Evolutionary conservation across 2,329 filamentous ascomycete species (phyloP).

Genomic region (Lecanosticta acicola): DNA sequence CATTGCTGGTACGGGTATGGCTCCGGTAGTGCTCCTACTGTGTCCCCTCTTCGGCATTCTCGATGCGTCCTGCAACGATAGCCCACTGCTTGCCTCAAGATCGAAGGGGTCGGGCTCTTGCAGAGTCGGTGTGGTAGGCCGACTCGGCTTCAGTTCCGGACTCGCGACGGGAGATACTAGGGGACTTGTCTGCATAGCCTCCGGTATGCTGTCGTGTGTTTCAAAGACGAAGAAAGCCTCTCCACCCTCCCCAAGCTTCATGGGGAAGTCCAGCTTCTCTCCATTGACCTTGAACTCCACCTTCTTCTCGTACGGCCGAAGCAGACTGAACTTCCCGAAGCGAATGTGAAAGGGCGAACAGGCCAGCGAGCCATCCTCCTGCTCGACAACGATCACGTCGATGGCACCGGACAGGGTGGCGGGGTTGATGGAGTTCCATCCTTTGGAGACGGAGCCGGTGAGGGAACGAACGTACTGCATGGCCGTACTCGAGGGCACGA

Average conservation of each 20-base stretch:
- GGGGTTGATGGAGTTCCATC: slow-evolving; percentile 99
- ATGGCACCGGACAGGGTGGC: slow-evolving; percentile 95
- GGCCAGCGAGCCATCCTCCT: slow-evolving; percentile 78
- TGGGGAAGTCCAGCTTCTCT: slow-evolving; percentile 83
- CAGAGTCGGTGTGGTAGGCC: slow-evolving; percentile 42
- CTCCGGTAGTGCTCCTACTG: slow-evolving; percentile 26
- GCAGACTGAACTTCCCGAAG: slow-evolving; percentile 94
- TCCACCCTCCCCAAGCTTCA: slow-evolving; percentile 96
- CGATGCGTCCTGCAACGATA: background rate
- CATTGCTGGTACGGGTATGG: slow-evolving; percentile 17
- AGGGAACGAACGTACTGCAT: slow-evolving; percentile 99
- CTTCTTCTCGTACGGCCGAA: slow-evolving; percentile 96
- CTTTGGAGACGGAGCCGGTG: slow-evolving; percentile 91
- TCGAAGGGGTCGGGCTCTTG: slow-evolving; percentile 67
- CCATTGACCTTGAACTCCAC: slow-evolving; percentile 97
- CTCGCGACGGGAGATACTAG: slow-evolving; percentile 85
- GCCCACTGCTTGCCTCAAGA: slow-evolving; percentile 16
- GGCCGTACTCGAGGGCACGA: slow-evolving; percentile 8
- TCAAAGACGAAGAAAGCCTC: slow-evolving; percentile 99
- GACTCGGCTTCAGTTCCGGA: slow-evolving; percentile 57
- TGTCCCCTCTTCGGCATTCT: slow-evolving; percentile 13
- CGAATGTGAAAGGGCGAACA: slow-evolving; percentile 98
- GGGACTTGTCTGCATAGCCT: slow-evolving; percentile 88
- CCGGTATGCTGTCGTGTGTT: slow-evolving; percentile 86
- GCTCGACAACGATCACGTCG: slow-evolving; percentile 97